These are phyloP conservation scores for Quercus tomentella DNA, from an alignment of 331 rosid genomes.

Conservation along the genomic window DNA sequence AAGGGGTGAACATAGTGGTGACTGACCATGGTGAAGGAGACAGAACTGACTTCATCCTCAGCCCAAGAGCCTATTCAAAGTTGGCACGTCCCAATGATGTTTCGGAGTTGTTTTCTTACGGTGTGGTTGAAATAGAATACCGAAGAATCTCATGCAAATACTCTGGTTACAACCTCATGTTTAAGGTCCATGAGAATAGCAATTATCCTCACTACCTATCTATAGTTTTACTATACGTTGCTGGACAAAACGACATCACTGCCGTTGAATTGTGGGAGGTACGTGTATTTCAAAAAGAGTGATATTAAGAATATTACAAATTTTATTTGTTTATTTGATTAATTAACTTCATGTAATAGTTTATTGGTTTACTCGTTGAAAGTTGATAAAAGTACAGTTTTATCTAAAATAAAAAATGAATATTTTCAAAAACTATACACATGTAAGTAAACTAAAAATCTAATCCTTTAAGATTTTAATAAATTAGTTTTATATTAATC, in stretches of 20 bases:
- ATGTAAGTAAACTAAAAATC: too few relatives aligned
- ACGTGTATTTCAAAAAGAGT: background rate
- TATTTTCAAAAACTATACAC: too few relatives aligned
- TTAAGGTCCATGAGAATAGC: slow-evolving; percentile 64
- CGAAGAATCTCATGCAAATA: slow-evolving; percentile 66
- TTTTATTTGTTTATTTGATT: too few relatives aligned
- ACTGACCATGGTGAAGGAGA: slow-evolving; percentile 90
- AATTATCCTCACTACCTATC: slow-evolving; percentile 61
- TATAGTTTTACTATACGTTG: slow-evolving; percentile 34
- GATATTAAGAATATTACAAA: too few relatives aligned
- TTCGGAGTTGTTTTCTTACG: slow-evolving; percentile 45
- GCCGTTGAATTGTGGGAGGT: slow-evolving; percentile 69
- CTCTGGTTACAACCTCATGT: slow-evolving; percentile 28
- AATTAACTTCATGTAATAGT: too few relatives aligned
- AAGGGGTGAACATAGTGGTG: slow-evolving; percentile 68
- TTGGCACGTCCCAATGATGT: slow-evolving; percentile 49
- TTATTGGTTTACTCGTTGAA: too few relatives aligned
- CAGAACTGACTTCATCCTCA: slow-evolving; percentile 79
- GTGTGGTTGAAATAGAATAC: slow-evolving; percentile 84
- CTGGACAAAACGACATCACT: slow-evolving; percentile 58
- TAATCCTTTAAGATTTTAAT: too few relatives aligned
- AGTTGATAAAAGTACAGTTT: too few relatives aligned
- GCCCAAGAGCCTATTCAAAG: slow-evolving; percentile 51
- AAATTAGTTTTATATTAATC: too few relatives aligned
- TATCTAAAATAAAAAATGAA: too few relatives aligned